Percentiles rank a stretch among this genome's conserved stretches.
These are phyloP conservation scores for Aspergillus carbonarius DNA, from an alignment of 2,329 filamentous ascomycete genomes.

Conservation along the genomic window DNA sequence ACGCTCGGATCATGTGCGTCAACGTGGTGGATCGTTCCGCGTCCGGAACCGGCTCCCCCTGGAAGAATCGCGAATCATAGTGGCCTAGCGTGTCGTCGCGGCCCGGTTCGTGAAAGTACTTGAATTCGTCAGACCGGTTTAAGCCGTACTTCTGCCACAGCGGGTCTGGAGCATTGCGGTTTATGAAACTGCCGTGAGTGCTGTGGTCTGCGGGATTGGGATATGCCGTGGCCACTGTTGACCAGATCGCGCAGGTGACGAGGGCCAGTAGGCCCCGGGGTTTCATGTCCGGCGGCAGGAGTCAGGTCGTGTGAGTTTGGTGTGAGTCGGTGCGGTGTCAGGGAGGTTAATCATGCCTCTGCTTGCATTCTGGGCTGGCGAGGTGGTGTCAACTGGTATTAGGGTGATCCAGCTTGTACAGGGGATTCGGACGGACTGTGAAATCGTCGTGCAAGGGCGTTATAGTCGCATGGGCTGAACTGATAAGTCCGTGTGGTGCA, in stretches of 20 bases:
- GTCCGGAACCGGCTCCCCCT: constrained; percentile 58
- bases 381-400: neutral
- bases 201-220: constrained; percentile 12
- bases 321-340: neutral
- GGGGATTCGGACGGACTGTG: neutral
- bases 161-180: constrained; percentile 11
- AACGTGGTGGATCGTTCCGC: constrained; percentile 66
- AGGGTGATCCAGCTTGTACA: neutral
- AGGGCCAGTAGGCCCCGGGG: constrained; percentile 18
- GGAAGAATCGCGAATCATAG: constrained; percentile 73
- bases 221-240: constrained; percentile 17
- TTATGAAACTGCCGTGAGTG: constrained; percentile 14
- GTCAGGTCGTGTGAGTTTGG: neutral
- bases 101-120: constrained; percentile 68
- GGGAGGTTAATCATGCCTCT: constrained; percentile 10
- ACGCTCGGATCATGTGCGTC: constrained; percentile 69
- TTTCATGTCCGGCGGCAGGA: constrained; percentile 21
- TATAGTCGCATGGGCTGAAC: neutral
- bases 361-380: constrained; percentile 18
- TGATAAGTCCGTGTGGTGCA: neutral
- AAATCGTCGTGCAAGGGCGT: neutral
- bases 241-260: constrained; percentile 20
- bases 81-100: constrained; percentile 62
- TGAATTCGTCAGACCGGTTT: constrained; percentile 42
- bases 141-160: constrained; percentile 28